Evolutionary conservation across 306 rosid species (phyloP).

Genomic region (Prunus padus): DNA sequence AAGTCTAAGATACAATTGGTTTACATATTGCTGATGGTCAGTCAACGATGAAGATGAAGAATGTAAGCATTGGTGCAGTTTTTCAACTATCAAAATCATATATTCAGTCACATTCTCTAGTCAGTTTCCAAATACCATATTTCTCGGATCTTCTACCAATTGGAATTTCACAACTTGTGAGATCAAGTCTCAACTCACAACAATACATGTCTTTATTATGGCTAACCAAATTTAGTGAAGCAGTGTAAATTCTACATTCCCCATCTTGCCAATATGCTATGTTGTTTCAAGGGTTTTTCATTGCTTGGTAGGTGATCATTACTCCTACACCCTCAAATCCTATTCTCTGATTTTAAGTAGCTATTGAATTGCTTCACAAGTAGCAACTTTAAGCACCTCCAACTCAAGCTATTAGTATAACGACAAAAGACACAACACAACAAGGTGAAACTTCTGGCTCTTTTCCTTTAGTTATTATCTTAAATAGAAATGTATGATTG

Average conservation of each 20-base stretch:
- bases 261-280: background rate
- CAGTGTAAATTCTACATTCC: background rate
- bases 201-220: background rate
- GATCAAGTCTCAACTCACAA: background rate
- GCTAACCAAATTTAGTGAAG: background rate
- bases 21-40: slow-evolving; percentile 9
- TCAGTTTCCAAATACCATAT: background rate
- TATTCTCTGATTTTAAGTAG: background rate
- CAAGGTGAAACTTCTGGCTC: background rate
- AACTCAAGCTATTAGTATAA: background rate
- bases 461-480: background rate
- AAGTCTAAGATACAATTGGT: slow-evolving; percentile 24
- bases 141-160: background rate
- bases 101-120: background rate
- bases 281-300: background rate
- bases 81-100: background rate
- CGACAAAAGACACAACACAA: background rate
- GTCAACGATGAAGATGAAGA: background rate
- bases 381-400: background rate
- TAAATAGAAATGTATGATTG: background rate
- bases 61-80: background rate
- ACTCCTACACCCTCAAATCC: background rate
- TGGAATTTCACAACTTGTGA: background rate
- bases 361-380: background rate
- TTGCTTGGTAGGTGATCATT: background rate